A percentile compares a stretch with the other conserved stretches of the same genome.
These are phyloP conservation scores for Nakaseomyces uthaithaninus DNA, from an alignment of 1,139 yeast species.

Conservation along the genomic window DNA sequence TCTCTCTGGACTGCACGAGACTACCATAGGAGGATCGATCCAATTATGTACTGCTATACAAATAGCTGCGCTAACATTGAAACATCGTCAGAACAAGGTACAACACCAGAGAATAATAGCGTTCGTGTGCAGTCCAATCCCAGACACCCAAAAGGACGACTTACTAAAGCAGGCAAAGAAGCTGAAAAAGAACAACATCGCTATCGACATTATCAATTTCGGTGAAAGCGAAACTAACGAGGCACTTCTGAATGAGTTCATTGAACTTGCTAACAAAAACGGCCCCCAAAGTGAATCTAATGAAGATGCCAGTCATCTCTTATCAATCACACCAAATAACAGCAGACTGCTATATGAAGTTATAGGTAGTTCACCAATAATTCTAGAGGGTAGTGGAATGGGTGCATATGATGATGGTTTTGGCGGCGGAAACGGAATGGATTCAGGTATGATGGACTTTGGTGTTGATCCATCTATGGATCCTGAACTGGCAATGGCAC, in stretches of 20 bases:
- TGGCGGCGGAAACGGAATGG: conserved; percentile 16
- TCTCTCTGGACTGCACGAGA: conserved; percentile 78
- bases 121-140: conserved; percentile 83
- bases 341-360: conserved; percentile 46
- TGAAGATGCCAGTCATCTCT: conserved; percentile 69
- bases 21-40: conserved; percentile 59
- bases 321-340: conserved; percentile 66
- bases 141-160: conserved; percentile 49
- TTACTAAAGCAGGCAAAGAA: conserved; percentile 81
- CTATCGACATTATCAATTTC: conserved; percentile 83
- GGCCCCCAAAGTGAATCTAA: conserved; percentile 35
- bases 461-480: conserved; percentile 88
- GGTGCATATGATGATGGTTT: conserved; percentile 36
- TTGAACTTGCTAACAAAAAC: conserved; percentile 53
- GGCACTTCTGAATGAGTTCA: conserved; percentile 70
- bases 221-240: conserved; percentile 83
- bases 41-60: conserved; percentile 82
- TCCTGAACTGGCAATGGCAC: conserved; percentile 93
- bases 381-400: conserved; percentile 32
- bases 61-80: conserved; percentile 94
- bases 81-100: conserved; percentile 90
- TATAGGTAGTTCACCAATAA: conserved; percentile 29
- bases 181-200: conserved; percentile 87
- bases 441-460: conserved; percentile 46
- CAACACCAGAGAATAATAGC: conserved; percentile 86